Evolutionary conservation across 495 filamentous ascomycete species (phyloP).

Genomic region (Penicillium cosmopolitanum): DNA sequence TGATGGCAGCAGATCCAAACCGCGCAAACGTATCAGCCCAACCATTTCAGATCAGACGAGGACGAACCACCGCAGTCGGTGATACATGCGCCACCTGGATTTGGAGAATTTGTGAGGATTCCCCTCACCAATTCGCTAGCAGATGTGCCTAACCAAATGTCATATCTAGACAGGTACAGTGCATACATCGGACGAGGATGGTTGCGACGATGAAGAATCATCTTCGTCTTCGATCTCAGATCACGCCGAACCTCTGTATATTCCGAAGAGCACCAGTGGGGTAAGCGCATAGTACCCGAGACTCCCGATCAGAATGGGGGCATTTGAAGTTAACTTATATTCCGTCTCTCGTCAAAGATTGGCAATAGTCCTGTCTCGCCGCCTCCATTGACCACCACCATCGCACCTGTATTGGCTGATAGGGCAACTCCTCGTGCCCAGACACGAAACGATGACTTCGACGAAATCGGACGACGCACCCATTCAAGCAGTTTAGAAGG

Average conservation of each 20-base stretch:
- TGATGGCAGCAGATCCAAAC: conserved; percentile 59
- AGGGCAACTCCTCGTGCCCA: conserved; percentile 81
- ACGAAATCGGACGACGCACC: conserved; percentile 56
- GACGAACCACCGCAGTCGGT: conserved; percentile 77
- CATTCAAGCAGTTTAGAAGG: conserved; percentile 72
- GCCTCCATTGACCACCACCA: conserved; percentile 69
- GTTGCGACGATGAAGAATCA: conserved; percentile 20
- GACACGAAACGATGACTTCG: conserved; percentile 70
- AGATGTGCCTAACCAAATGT: not conserved
- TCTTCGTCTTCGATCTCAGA: conserved; percentile 6
- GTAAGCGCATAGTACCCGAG: conserved; percentile 11
- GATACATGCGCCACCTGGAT: conserved; percentile 83
- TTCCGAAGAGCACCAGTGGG: conserved; percentile 14
- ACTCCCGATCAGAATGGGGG: not conserved
- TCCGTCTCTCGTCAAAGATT: conserved; percentile 10
- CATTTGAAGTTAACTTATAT: not conserved
- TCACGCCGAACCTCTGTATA: not conserved
- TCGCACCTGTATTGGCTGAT: conserved; percentile 67
- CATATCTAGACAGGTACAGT: not conserved
- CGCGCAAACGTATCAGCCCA: conserved; percentile 57
- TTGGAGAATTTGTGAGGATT: conserved; percentile 71
- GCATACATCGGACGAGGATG: conserved; percentile 1
- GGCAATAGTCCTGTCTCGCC: conserved; percentile 56
- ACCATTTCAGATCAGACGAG: conserved; percentile 59
- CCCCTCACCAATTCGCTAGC: not conserved